A percentile compares a stretch with the other conserved stretches of the same genome.
Evolutionary conservation across 495 filamentous ascomycete species (phyloP).

Genomic region (Talaromyces thailandensis): DNA sequence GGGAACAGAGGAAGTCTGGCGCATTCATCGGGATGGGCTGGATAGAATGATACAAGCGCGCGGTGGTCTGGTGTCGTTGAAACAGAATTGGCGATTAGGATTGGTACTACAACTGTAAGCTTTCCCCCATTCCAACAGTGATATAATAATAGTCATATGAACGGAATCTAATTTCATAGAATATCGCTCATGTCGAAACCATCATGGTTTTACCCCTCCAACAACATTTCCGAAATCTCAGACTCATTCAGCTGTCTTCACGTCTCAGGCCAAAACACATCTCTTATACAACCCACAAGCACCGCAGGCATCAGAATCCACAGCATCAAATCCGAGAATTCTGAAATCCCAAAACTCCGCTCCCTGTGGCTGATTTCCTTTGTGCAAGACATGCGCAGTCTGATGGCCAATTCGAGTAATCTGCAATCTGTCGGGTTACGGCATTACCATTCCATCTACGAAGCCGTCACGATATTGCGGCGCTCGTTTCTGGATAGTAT

Average conservation of each 20-base stretch:
- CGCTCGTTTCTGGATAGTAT: conserved; percentile 8
- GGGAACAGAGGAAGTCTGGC: conserved; percentile 20
- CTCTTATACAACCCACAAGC: not conserved
- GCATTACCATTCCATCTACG: conserved; percentile 10
- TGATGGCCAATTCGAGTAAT: conserved; percentile 14
- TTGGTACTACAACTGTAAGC: conserved; percentile 20
- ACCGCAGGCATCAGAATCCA: not conserved
- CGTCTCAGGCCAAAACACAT: not conserved
- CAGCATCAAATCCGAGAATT: not conserved
- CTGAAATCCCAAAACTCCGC: conserved; percentile 17
- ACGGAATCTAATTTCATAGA: conserved; percentile 4
- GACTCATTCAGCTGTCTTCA: not conserved
- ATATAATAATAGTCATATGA: no score
- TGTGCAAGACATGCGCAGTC: conserved; percentile 20
- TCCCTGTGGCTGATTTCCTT: conserved; percentile 24
- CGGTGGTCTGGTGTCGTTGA: conserved; percentile 15
- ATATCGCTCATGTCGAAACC: conserved; percentile 21
- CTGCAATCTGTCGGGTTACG: conserved; percentile 12
- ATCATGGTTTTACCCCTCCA: conserved; percentile 20
- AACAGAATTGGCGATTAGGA: conserved; percentile 18
- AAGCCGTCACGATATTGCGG: conserved; percentile 14
- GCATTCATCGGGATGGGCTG: conserved; percentile 19
- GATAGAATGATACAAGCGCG: conserved; percentile 21
- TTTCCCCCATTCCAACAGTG: no score
- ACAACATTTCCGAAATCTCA: conserved; percentile 11